Percentiles rank a stretch among this genome's conserved stretches.
Conservation (phyloP, 2,329 filamentous ascomycete genomes). For the Alternaria sp. region DNA sequence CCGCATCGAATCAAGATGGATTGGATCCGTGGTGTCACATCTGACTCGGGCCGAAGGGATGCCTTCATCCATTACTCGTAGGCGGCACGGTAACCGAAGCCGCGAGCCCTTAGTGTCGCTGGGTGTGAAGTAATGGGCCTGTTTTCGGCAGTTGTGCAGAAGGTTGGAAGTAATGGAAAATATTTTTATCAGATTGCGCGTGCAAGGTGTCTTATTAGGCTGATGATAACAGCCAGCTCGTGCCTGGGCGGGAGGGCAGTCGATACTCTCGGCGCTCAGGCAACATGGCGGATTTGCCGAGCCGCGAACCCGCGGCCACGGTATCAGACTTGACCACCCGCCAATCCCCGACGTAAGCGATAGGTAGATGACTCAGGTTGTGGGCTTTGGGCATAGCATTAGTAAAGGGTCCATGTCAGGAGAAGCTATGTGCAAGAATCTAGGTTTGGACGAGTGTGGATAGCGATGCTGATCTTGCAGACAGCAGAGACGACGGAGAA, state of each 20-base stretch:
- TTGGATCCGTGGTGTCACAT: constrained; percentile 24
- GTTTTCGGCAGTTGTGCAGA: not conserved
- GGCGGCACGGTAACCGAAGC: constrained; percentile 17
- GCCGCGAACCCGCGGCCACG: constrained; percentile 30
- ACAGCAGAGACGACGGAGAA: not conserved
- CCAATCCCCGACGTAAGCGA: constrained; percentile 22
- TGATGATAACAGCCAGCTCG: constrained; percentile 6
- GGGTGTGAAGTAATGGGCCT: not conserved
- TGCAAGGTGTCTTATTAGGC: constrained; percentile 13
- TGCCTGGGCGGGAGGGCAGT: constrained; percentile 11
- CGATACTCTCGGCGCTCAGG: constrained; percentile 16
- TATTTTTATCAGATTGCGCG: not conserved
- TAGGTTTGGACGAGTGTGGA: not conserved
- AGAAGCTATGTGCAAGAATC: not conserved
- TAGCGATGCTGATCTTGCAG: not conserved
- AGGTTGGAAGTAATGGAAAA: not conserved
- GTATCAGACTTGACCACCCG: constrained; percentile 23
- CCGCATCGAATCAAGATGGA: constrained; percentile 14
- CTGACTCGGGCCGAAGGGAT: constrained; percentile 29
- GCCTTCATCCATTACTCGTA: constrained; percentile 18
- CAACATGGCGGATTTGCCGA: constrained; percentile 27
- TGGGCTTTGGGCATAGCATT: not conserved
- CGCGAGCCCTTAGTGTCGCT: constrained; percentile 3
- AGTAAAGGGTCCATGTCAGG: not conserved
- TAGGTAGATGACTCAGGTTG: constrained; percentile 7